Evolutionary conservation across 1,284 basidiomycete genomes (phyloP).

Genomic region (Ustilago cynodontis): DNA sequence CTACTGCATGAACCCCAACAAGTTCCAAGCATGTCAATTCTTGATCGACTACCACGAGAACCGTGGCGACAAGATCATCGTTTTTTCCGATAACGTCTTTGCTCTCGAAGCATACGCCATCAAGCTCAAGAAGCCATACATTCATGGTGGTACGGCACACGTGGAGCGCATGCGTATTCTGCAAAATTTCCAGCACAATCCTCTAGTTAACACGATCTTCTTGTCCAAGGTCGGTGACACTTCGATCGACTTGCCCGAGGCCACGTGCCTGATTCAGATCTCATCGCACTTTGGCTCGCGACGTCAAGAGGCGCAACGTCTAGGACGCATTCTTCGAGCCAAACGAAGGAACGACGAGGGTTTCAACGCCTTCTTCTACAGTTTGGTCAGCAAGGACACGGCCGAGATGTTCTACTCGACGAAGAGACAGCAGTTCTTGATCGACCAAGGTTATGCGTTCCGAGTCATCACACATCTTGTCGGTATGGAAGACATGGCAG

Average conservation of each 20-base stretch:
- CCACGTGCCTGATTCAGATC: slow-evolving; percentile 98
- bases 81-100: slow-evolving; percentile 98
- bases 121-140: slow-evolving; percentile 92
- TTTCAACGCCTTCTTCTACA: slow-evolving; percentile 99
- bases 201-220: slow-evolving; percentile 95
- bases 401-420: slow-evolving; percentile 99
- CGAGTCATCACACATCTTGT: slow-evolving; percentile 98
- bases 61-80: slow-evolving; percentile 98
- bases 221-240: slow-evolving; percentile 99
- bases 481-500: slow-evolving; percentile 85
- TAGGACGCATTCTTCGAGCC: slow-evolving; percentile 92
- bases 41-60: slow-evolving; percentile 98
- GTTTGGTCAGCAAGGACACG: slow-evolving; percentile 97
- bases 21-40: slow-evolving; percentile 99
- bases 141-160: slow-evolving; percentile 96
- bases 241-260: slow-evolving; percentile 98
- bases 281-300: slow-evolving; percentile 99
- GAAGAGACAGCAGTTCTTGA: slow-evolving; percentile 97
- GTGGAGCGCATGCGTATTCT: slow-evolving; percentile 95
- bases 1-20: slow-evolving; percentile 99
- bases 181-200: slow-evolving; percentile 95
- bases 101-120: slow-evolving; percentile 97
- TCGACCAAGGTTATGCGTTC: slow-evolving; percentile 98
- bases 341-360: slow-evolving; percentile 99
- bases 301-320: slow-evolving; percentile 94